Percentiles rank a stretch among this genome's conserved stretches.
Conservation (phyloP, 306 rosid genomes). For the Fagus crenata region DNA sequence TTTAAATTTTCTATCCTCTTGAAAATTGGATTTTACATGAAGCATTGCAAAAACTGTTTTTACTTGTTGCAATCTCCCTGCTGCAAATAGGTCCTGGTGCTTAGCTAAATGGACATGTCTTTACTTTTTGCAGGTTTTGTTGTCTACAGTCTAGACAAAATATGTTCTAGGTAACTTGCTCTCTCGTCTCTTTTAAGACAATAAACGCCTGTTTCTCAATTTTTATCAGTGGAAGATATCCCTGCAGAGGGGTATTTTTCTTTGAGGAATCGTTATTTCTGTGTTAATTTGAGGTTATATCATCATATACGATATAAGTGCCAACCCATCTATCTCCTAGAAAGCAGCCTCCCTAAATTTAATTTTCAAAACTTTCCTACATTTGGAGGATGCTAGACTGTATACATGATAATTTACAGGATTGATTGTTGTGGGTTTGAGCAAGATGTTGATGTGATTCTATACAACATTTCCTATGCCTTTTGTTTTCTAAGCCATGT, state of each 20-base stretch:
- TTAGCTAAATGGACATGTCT: background rate
- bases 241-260: background rate
- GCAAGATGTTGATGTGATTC: background rate
- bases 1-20: background rate
- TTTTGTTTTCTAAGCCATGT: background rate
- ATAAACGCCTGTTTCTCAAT: background rate
- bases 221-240: background rate
- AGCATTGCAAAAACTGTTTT: background rate
- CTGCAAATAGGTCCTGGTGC: background rate
- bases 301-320: background rate
- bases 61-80: background rate
- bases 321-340: slow-evolving; percentile 7
- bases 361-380: background rate
- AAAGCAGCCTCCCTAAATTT: background rate
- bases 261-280: background rate
- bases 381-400: background rate
- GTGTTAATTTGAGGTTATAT: background rate
- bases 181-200: background rate
- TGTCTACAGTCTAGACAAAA: slow-evolving; percentile 44
- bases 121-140: slow-evolving; percentile 44
- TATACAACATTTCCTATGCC: background rate
- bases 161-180: slow-evolving; percentile 51
- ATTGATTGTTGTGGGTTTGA: background rate
- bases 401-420: background rate
- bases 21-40: background rate